Evolutionary conservation across 495 filamentous ascomycete genomes (phyloP), one percentile per base, ranked within the genome.

Genomic region (Bombardia bombarda): DNA sequence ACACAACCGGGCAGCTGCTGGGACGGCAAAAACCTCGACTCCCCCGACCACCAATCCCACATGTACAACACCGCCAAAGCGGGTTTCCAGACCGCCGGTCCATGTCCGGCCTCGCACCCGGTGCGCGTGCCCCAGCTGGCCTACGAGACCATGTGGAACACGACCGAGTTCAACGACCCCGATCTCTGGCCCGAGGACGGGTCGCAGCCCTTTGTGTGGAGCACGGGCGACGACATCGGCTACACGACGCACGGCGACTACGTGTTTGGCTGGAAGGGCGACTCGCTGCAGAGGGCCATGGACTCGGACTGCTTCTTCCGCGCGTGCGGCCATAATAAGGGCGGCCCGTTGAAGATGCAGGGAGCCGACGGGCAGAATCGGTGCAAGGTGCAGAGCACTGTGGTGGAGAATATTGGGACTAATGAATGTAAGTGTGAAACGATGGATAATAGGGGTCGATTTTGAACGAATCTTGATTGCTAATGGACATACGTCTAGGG

Each of bases 21-120:
- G 74, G 73, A 79, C 54, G 75, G 74, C 37, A 67, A 70, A 53
- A 75, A 74, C 49, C 60, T 77, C 26, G 26, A 28, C 26, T 28
- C 26, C 2, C 26, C 26, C 26, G 26, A 28, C 26, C 26, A 28
- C 26, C 9, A 73, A 75, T 66, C 69, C 4, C 75, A 79, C 59
- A 69, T 69, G 66, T 67, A 55, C 54, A 33, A 7, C 32, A 33
- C 16, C 32, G 16, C 9, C 32, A 10, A 18, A 16, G 32, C 7
- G 2, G 32, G 32, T 6, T 33, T 33, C 32, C 1, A 7, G 7
- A 18, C 13, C 32, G 32, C 32, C 2, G n/a, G n/a, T 18, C n/a
- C 32, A 10, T 33, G 32, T 7, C 32, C 32, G 32, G 32, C 32
- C n/a, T 33, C 32, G 12, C 32, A 33, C 32, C 32, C 32, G 10